These are phyloP conservation scores for Herpetomonas tarakana DNA, from an alignment of 208 protist species.

Conservation along the genomic window DNA sequence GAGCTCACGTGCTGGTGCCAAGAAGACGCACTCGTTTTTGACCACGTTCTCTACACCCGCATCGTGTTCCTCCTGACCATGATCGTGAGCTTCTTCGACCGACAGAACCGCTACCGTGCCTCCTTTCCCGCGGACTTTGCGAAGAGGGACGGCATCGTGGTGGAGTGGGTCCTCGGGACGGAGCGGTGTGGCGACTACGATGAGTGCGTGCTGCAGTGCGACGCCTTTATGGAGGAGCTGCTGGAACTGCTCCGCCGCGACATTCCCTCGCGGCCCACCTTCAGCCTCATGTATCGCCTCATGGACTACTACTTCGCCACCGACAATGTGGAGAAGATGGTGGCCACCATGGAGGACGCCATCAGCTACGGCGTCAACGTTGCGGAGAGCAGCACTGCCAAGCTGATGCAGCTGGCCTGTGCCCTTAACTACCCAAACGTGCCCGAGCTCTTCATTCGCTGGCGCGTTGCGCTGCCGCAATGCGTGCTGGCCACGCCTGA, in stretches of 20 bases:
- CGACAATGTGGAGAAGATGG: constrained; percentile 90
- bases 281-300: constrained; percentile 83
- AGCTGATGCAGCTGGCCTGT: constrained; percentile 89
- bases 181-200: constrained; percentile 81
- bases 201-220: constrained; percentile 82
- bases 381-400: constrained; percentile 87
- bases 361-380: constrained; percentile 63
- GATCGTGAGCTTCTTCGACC: constrained; percentile 88
- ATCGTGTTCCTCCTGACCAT: constrained; percentile 87
- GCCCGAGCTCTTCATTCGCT: constrained; percentile 79
- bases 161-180: constrained; percentile 78
- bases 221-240: constrained; percentile 84
- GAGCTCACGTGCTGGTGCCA: constrained; percentile 76
- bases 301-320: constrained; percentile 91
- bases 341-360: constrained; percentile 87
- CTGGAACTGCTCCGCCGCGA: constrained; percentile 65
- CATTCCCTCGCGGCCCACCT: constrained; percentile 71
- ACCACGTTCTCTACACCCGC: constrained; percentile 87
- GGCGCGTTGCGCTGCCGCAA: constrained; percentile 75
- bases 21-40: constrained; percentile 79
- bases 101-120: constrained; percentile 84
- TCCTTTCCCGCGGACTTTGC: constrained; percentile 67
- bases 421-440: constrained; percentile 79
- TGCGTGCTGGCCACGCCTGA: constrained; percentile 88
- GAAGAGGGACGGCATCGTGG: constrained; percentile 85